A percentile compares a stretch with the other conserved stretches of the same genome.
Conservation (phyloP, 2,329 filamentous ascomycete genomes). For the Xylogone sp. region DNA sequence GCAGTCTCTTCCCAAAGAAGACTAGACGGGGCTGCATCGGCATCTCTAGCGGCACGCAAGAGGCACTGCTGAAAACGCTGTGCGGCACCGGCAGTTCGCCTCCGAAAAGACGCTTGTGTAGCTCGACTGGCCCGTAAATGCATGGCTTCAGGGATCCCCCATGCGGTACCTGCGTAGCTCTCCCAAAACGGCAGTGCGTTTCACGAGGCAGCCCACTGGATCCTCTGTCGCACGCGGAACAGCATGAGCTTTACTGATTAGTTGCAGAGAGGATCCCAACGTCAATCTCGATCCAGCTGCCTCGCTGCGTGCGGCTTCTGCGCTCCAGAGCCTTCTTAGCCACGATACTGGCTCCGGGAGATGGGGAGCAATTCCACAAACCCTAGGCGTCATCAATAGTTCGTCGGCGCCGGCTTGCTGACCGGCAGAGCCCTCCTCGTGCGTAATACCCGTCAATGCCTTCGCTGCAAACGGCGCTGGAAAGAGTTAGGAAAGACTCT, state of each 20-base stretch:
- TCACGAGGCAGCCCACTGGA: neutral
- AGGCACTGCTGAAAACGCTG: too few species aligned
- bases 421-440: too few species aligned
- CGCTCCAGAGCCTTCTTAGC: neutral
- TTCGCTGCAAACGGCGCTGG: too few species aligned
- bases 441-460: too few species aligned
- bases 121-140: neutral
- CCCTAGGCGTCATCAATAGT: too few species aligned
- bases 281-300: neutral
- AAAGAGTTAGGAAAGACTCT: too few species aligned
- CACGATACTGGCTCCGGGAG: neutral
- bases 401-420: too few species aligned
- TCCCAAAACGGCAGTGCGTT: neutral
- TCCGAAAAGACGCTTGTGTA: too few species aligned
- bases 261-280: too few species aligned
- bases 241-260: neutral
- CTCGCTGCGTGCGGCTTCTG: too few species aligned
- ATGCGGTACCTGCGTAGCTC: neutral
- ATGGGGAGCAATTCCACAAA: neutral
- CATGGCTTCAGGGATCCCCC: neutral
- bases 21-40: neutral
- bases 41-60: neutral
- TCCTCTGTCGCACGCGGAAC: neutral
- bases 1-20: neutral
- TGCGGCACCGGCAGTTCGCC: too few species aligned